phyloP scores from a whole-genome alignment of 306 rosid species.

The Oxytropis ochrocephala region DNA sequence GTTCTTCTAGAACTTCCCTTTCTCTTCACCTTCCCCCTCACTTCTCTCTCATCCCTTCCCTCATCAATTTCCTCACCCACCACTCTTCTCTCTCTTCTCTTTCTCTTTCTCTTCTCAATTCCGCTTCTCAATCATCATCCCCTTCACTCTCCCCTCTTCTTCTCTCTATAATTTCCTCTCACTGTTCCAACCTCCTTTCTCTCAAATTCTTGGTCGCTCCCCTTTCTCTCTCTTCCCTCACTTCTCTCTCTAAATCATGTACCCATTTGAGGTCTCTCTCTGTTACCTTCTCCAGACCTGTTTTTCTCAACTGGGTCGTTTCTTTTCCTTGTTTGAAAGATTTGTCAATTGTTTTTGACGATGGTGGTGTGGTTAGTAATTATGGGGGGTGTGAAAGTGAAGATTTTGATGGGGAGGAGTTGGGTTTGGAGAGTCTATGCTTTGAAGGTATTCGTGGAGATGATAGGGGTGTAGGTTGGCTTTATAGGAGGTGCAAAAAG shows the following conservation, averaged over 20 bases:
- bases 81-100: slow-evolving; percentile 55
- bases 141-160: slow-evolving; percentile 22
- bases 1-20: slow-evolving; percentile 58
- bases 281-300: slow-evolving; percentile 54
- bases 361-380: neutral
- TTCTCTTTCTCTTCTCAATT: neutral
- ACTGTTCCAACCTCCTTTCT: slow-evolving; percentile 35
- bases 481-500: slow-evolving; percentile 63
- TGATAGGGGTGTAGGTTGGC: slow-evolving; percentile 63
- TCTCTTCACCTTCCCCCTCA: slow-evolving; percentile 46
- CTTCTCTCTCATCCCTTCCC: slow-evolving; percentile 27
- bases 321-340: slow-evolving; percentile 46
- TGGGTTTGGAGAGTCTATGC: slow-evolving; percentile 50
- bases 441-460: slow-evolving; percentile 51
- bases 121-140: neutral
- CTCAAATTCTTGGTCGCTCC: slow-evolving; percentile 48
- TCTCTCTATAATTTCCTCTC: slow-evolving; percentile 34
- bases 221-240: slow-evolving; percentile 50
- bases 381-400: slow-evolving; percentile 23
- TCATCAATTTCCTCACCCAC: slow-evolving; percentile 49
- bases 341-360: slow-evolving; percentile 34
- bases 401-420: slow-evolving; percentile 23
- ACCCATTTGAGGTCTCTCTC: slow-evolving; percentile 48
- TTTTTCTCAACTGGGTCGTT: slow-evolving; percentile 49
- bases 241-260: slow-evolving; percentile 52